Evolutionary conservation across 805 yeast species (phyloP).

Genomic region (Lachancea thermotolerans): DNA sequence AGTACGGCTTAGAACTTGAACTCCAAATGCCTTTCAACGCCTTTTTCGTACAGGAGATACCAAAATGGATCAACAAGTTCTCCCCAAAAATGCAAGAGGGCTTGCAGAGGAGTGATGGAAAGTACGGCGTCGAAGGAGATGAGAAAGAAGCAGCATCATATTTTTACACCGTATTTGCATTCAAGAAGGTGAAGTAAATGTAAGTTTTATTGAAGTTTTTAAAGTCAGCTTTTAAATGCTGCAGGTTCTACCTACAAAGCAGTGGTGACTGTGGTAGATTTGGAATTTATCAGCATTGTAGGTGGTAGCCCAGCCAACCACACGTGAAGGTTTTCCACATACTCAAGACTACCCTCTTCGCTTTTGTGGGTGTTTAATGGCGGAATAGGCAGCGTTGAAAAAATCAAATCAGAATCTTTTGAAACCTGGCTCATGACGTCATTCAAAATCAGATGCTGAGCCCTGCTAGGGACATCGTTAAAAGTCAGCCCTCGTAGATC

Average conservation of each 20-base stretch:
- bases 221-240: neutral
- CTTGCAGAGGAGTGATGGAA: conserved; percentile 70
- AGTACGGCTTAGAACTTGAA: conserved; percentile 66
- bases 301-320: conserved; percentile 87
- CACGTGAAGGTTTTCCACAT: conserved; percentile 64
- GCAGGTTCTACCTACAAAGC: conserved; percentile 45
- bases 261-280: conserved; percentile 93
- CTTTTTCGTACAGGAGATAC: conserved; percentile 74
- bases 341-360: conserved; percentile 63
- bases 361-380: conserved; percentile 70
- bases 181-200: conserved; percentile 48
- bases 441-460: conserved; percentile 83
- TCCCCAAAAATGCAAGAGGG: conserved; percentile 60
- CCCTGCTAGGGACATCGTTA: conserved; percentile 84
- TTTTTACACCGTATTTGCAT: conserved; percentile 80
- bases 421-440: conserved; percentile 73
- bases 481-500: conserved; percentile 46
- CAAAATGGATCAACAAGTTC: conserved; percentile 51
- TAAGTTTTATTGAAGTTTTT: neutral
- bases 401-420: conserved; percentile 57
- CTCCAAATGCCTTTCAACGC: conserved; percentile 74
- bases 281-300: conserved; percentile 73
- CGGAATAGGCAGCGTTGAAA: conserved; percentile 89
- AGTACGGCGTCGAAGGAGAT: conserved; percentile 79
- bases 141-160: conserved; percentile 83